These are phyloP conservation scores for Blastobotrys illinoisensis DNA, from an alignment of 1,139 yeast species.

Conservation along the genomic window DNA sequence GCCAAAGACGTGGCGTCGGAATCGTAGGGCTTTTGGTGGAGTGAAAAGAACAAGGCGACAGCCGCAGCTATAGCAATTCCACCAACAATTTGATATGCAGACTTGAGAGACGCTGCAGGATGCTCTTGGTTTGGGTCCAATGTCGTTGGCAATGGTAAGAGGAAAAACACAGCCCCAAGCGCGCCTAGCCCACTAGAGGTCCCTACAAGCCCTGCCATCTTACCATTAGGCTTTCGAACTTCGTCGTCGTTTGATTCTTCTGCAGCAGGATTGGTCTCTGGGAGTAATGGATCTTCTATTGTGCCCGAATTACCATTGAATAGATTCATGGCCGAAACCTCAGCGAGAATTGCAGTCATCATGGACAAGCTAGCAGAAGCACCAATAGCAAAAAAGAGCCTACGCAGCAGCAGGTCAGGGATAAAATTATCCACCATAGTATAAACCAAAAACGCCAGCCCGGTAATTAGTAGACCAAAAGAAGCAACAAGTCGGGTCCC, in stretches of 20 bases:
- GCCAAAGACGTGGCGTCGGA: slow-evolving; percentile 2
- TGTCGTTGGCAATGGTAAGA: slow-evolving; percentile 66
- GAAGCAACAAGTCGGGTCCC: slow-evolving; percentile 52
- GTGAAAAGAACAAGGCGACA: slow-evolving; percentile 37
- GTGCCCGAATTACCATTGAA: slow-evolving; percentile 1
- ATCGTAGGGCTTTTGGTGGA: slow-evolving; percentile 40
- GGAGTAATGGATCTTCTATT: background rate
- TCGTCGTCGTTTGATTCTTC: background rate
- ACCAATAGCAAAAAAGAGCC: slow-evolving; percentile 59
- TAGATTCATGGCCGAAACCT: slow-evolving; percentile 40
- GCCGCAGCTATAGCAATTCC: slow-evolving; percentile 39
- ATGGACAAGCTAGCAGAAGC: slow-evolving; percentile 44
- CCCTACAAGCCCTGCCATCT: slow-evolving; percentile 57
- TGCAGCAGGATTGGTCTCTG: slow-evolving; percentile 4
- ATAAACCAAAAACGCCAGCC: slow-evolving; percentile 46
- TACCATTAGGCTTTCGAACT: slow-evolving; percentile 40
- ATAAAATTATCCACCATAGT: slow-evolving; percentile 41
- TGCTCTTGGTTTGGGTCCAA: slow-evolving; percentile 37
- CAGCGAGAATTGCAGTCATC: slow-evolving; percentile 50
- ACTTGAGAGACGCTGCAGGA: slow-evolving; percentile 41
- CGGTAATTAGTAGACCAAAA: slow-evolving; percentile 44
- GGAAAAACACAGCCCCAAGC: slow-evolving; percentile 52
- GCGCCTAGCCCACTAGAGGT: slow-evolving; percentile 66
- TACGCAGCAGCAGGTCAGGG: slow-evolving; percentile 47
- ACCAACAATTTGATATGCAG: slow-evolving; percentile 49